Conservation (phyloP, 768 basidiomycete genomes). For the Collybia sp. region DNA sequence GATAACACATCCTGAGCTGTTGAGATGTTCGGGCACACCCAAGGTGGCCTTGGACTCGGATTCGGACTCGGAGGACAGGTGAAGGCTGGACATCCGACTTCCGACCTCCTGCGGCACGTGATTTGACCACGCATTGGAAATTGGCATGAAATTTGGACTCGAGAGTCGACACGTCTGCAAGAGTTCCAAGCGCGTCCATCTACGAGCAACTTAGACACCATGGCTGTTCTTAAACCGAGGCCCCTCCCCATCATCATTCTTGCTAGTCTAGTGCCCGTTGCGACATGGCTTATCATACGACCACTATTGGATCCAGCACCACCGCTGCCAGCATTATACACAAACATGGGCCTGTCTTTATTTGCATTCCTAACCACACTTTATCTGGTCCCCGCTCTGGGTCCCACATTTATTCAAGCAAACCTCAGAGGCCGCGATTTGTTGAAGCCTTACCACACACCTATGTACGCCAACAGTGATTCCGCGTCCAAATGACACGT, state of each 20-base stretch:
- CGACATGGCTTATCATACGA: conserved; percentile 67
- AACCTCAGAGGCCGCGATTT: conserved; percentile 84
- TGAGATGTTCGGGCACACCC: conserved; percentile 29
- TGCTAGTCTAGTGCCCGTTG: conserved; percentile 59
- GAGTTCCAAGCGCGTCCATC: no score
- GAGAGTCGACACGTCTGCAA: no score
- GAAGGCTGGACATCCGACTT: no score
- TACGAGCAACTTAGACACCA: conserved; percentile 5
- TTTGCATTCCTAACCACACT: conserved; percentile 76
- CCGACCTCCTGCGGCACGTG: no score
- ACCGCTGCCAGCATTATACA: conserved; percentile 67
- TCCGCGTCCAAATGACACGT: no score
- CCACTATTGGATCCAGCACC: conserved; percentile 69
- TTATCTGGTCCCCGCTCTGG: conserved; percentile 79
- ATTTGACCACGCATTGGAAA: no score
- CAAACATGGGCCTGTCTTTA: conserved; percentile 78
- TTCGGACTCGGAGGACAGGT: conserved; percentile 8
- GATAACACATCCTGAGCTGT: conserved; percentile 45
- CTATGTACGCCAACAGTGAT: conserved; percentile 46
- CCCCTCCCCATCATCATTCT: conserved; percentile 50
- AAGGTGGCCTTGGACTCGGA: conserved; percentile 6
- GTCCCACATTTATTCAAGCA: conserved; percentile 73
- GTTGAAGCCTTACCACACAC: conserved; percentile 72
- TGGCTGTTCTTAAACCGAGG: conserved; percentile 33
- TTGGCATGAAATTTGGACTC: no score